Base-by-base conservation (phyloP, 2,329 filamentous ascomycete species). In the Claviceps cyperi region DNA sequence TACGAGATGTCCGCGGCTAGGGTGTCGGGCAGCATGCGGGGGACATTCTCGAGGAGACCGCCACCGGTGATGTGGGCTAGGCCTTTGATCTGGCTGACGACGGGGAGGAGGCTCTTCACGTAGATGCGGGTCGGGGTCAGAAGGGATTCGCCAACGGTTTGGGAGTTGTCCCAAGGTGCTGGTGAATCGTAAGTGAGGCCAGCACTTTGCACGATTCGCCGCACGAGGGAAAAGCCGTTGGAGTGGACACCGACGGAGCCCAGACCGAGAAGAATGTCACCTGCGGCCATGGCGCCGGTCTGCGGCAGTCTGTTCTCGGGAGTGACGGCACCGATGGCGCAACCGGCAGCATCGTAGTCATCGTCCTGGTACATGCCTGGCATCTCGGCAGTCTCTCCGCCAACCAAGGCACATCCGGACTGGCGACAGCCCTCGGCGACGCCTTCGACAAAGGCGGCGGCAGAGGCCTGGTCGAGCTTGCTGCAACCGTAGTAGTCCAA, bases 301-400 rank as follows among this genome's bases (percentile, higher is more conserved):
- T 83, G 78, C 0, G 92, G 92, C 38, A 98, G 78, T 50, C 91
- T 78, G 47, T 77, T 73, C 5, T 76, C 77, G 36, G 77, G 69
- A 37, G 76, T 72, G 62, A 97, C 85, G 41, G 89, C 87, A 51
- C 92, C 92, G 44, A 94, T 83, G 17, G 91, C 91, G 39, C 85
- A 85, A 54, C 92, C 92, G 21, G 88, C 90, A 7, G 90, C 89
- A 60, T 98, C 92, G 66, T 97, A 98, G 62, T 94, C 87, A 47
- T 88, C 86, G 49, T 78, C 80, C 55, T 83, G 75, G 70, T 95
- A 96, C 73, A 97, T 87, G 49, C 90, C 90, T 0, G 91, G 91
- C 92, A 98, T 97, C 69, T 98, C 92, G 7, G 92, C 92, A 0
- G 92, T 98, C 69, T 98, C 92, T 43, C 92, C 92, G 39, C 92